These are phyloP conservation scores for Datisca glomerata DNA, from an alignment of 306 rosid genomes.

Conservation along the genomic window DNA sequence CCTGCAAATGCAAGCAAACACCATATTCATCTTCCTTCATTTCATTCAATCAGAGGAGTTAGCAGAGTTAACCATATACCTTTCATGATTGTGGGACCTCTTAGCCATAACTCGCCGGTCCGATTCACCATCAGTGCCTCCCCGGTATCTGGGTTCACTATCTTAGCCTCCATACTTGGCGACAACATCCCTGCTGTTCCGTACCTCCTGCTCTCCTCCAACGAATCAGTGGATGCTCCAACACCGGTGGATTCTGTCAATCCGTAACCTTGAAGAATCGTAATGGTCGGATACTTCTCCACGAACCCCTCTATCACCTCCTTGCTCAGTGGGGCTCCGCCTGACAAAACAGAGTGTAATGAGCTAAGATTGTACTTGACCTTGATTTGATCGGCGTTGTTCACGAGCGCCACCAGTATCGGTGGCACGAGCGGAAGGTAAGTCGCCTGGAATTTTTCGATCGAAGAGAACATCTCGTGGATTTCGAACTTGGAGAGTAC, in stretches of 20 bases:
- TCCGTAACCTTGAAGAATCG: conserved; percentile 76
- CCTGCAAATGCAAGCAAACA: conserved; percentile 21
- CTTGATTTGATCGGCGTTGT: conserved; percentile 45
- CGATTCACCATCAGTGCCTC: conserved; percentile 31
- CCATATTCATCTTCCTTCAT: not conserved
- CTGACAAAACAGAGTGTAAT: conserved; percentile 38
- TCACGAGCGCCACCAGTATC: conserved; percentile 56
- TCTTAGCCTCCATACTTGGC: conserved; percentile 49
- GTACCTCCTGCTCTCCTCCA: conserved; percentile 76
- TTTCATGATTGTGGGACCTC: conserved; percentile 80
- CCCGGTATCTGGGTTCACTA: conserved; percentile 44
- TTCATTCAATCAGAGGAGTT: not conserved
- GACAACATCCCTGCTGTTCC: conserved; percentile 84
- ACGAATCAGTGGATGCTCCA: conserved; percentile 70
- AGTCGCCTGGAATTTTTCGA: conserved; percentile 38
- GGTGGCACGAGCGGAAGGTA: conserved; percentile 83
- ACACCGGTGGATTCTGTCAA: conserved; percentile 75
- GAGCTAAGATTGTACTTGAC: conserved; percentile 56
- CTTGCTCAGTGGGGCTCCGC: conserved; percentile 89
- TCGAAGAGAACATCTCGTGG: conserved; percentile 56
- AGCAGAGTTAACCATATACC: conserved; percentile 21
- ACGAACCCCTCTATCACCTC: conserved; percentile 76
- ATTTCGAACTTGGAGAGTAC: conserved; percentile 71
- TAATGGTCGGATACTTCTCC: conserved; percentile 42
- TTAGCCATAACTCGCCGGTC: conserved; percentile 89